Percentiles rank a stretch among this genome's conserved stretches.
Evolutionary conservation across 257 asterid species (phyloP).

Genomic region (Nicotiana undulata): DNA sequence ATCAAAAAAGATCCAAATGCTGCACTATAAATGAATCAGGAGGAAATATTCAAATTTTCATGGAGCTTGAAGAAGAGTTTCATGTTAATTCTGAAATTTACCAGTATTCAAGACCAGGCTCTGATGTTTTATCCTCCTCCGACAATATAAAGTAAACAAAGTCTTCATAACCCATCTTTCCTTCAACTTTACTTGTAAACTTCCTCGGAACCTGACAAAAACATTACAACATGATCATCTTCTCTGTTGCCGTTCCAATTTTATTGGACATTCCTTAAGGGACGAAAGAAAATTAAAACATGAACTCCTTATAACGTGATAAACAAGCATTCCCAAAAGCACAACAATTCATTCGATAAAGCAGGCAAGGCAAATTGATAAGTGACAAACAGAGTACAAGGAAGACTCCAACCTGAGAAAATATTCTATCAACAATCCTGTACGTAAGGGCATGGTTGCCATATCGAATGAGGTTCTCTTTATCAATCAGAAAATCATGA

Average conservation of each 20-base stretch:
- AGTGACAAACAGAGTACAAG: constrained; percentile 12
- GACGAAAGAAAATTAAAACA: neutral
- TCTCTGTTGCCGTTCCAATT: neutral
- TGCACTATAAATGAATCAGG: neutral
- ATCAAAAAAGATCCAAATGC: neutral
- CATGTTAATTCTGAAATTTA: constrained; percentile 23
- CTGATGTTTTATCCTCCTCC: constrained; percentile 99
- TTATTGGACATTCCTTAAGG: neutral
- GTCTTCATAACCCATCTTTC: constrained; percentile 99
- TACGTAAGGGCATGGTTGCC: constrained; percentile 99
- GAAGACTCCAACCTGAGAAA: constrained; percentile 83
- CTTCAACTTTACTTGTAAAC: constrained; percentile 97
- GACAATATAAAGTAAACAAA: constrained; percentile 94
- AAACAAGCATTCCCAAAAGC: neutral
- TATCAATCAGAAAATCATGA: constrained; percentile 95
- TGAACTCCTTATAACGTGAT: neutral
- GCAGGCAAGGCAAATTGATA: constrained; percentile 15
- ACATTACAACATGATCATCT: neutral
- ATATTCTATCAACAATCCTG: constrained; percentile 95
- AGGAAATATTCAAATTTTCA: neutral
- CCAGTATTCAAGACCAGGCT: constrained; percentile 98
- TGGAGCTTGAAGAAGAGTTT: constrained; percentile 1
- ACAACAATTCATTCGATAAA: constrained; percentile 5
- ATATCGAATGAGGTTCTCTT: constrained; percentile 96
- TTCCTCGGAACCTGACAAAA: constrained; percentile 79